Percentiles rank a stretch among this genome's conserved stretches.
phyloP scores from a whole-genome alignment of 2,329 filamentous ascomycete genomes.

The Hortaea sp. region DNA sequence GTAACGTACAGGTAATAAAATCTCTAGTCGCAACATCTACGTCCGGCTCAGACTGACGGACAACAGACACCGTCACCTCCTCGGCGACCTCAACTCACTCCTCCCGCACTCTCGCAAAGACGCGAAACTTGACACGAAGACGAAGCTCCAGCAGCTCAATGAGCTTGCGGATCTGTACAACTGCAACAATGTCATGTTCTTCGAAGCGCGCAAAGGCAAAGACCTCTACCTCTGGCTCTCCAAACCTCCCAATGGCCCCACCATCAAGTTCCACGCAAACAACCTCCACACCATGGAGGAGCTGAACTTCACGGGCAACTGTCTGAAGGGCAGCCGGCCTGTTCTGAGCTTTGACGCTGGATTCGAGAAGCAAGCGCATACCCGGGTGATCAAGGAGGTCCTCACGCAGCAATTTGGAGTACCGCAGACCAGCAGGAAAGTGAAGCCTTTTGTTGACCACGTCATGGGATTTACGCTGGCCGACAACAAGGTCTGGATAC shows the following conservation, averaged over 20 bases:
- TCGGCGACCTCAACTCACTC: slow-evolving; percentile 79
- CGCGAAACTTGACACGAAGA: slow-evolving; percentile 93
- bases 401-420: slow-evolving; percentile 87
- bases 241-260: slow-evolving; percentile 77
- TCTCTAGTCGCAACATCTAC: not conserved
- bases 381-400: slow-evolving; percentile 77
- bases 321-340: slow-evolving; percentile 83
- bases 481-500: slow-evolving; percentile 91
- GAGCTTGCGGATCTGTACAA: slow-evolving; percentile 72
- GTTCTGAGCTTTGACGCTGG: slow-evolving; percentile 82
- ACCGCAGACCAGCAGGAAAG: slow-evolving; percentile 74
- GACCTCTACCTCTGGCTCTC: slow-evolving; percentile 91
- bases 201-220: slow-evolving; percentile 87
- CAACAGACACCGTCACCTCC: slow-evolving; percentile 75
- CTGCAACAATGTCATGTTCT: slow-evolving; percentile 90
- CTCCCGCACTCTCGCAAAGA: slow-evolving; percentile 91
- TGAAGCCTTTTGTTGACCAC: slow-evolving; percentile 93
- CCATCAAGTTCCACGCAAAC: slow-evolving; percentile 66
- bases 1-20: slow-evolving; percentile 65
- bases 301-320: slow-evolving; percentile 93
- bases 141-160: slow-evolving; percentile 71
- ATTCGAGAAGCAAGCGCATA: slow-evolving; percentile 62
- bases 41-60: not conserved
- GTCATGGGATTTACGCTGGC: slow-evolving; percentile 86
- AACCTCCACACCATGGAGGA: slow-evolving; percentile 88